A percentile compares a stretch with the other conserved stretches of the same genome.
phyloP scores from a whole-genome alignment of 495 filamentous ascomycete species.

The Annulohypoxylon moriforme region DNA sequence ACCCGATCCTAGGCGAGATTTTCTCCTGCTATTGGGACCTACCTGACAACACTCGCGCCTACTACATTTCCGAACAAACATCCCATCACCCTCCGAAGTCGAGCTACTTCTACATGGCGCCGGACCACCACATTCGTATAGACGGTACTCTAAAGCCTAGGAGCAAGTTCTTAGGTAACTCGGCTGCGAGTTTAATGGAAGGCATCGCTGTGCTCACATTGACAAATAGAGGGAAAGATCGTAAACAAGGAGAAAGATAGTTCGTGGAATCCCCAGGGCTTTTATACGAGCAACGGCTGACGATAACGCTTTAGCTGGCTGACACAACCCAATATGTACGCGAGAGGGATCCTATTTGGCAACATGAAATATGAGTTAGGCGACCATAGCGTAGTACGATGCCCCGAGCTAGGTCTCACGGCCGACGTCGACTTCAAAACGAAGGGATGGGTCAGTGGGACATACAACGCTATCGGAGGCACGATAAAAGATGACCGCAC shows the following conservation, averaged over 20 bases:
- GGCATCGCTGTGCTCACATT: conserved; percentile 89
- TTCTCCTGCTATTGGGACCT: conserved; percentile 98
- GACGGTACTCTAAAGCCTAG: conserved; percentile 97
- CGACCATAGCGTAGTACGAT: conserved; percentile 94
- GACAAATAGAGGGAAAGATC: conserved; percentile 75
- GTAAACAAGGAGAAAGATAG: conserved; percentile 84
- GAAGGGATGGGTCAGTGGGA: conserved; percentile 96
- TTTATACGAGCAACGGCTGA: conserved; percentile 10
- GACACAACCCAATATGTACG: conserved; percentile 99
- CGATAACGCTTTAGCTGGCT: conserved; percentile 54
- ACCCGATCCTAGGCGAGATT: conserved; percentile 94
- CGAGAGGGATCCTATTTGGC: conserved; percentile 94
- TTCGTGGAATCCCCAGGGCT: conserved; percentile 58
- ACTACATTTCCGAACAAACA: conserved; percentile 97
- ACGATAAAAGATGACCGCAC: conserved; percentile 90
- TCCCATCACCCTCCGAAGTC: conserved; percentile 99
- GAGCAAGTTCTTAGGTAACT: conserved; percentile 96
- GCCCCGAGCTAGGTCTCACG: conserved; percentile 84
- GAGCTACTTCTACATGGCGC: conserved; percentile 99
- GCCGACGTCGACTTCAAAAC: conserved; percentile 99
- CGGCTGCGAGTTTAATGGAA: conserved; percentile 98
- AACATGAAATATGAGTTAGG: conserved; percentile 99
- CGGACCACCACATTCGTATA: conserved; percentile 92
- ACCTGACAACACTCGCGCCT: conserved; percentile 83
- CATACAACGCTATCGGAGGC: conserved; percentile 95